Evolutionary conservation across 2,329 filamentous ascomycete species (phyloP), one percentile per base, ranked within the genome.

Genomic region (Fusarium mundagurra): DNA sequence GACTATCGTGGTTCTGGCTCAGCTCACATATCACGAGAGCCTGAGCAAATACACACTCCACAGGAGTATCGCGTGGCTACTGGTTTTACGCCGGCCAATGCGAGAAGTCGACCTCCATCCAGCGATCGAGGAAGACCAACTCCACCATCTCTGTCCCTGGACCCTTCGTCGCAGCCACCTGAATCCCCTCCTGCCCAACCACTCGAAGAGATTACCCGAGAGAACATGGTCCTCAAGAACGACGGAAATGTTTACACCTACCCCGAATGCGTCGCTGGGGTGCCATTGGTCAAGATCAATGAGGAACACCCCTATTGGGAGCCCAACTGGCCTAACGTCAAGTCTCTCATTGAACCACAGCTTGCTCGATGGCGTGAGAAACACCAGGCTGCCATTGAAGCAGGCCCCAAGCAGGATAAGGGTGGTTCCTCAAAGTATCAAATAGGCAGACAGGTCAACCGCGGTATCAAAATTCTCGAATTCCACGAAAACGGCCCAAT

Each of bases 231-330:
- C 10, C 81, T 90, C 10, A 83, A 79, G 34, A 82, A 91, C 63
- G 83, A 90, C 61, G 88, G 88, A 53, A 79, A 74, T 13, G 79
- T 86, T 9, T 88, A 88, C 53, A 86, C 85, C 1, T 85, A 86
- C 50, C 89, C 89, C 1, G 82, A 85, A 29, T 85, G 88, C 72
- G 86, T 89, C 74, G 82, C 82, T 36, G 88, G 87, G 5, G 87
- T 89, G 2, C 88, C 88, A 1, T 72, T 90, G 6, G 84, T 81
- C 43, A 88, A 88, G 76, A 89, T 90, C 55, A 79, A 84, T 45
- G 80, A 84, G 22, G 79, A 75, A 13, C 85, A 90, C 45, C 85
- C 87, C 1, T 90, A 90, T 77, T 91, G 88, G 88, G 88, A 90
- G 20, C 78, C 83, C 0, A 83, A 84, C 8, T 91, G 89, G 89